Evolutionary conservation across 768 basidiomycete genomes (phyloP).

Genomic region (Lentinula guzmanii): DNA sequence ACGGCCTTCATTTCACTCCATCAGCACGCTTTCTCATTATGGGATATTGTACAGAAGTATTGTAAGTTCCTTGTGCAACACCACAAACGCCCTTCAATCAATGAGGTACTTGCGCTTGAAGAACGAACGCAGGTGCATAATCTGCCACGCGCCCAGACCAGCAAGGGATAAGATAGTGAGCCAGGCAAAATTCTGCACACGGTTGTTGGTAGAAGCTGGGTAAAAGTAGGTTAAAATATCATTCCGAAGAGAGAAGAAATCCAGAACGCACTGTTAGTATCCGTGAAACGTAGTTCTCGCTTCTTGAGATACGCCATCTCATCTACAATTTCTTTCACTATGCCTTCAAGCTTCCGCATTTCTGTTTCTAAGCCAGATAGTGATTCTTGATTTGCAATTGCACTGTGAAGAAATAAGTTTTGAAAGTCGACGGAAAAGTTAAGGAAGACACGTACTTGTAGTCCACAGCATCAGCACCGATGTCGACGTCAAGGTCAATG

Average conservation of each 20-base stretch:
- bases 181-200: constrained; percentile 92
- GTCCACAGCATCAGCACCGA: constrained; percentile 97
- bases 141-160: constrained; percentile 88
- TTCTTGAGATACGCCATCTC: constrained; percentile 88
- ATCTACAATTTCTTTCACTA: constrained; percentile 92
- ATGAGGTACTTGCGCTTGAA: constrained; percentile 96
- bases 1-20: neutral
- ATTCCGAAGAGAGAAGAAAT: neutral
- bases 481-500: constrained; percentile 93
- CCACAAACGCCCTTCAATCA: constrained; percentile 37
- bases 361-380: constrained; percentile 94
- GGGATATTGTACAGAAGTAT: neutral
- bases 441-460: constrained; percentile 73
- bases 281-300: constrained; percentile 83
- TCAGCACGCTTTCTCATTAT: neutral
- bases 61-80: neutral
- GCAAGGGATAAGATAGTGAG: constrained; percentile 78
- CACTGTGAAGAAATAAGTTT: constrained; percentile 39
- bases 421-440: neutral
- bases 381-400: constrained; percentile 98
- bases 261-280: constrained; percentile 72
- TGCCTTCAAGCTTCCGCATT: constrained; percentile 95
- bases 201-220: constrained; percentile 83
- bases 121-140: constrained; percentile 89
- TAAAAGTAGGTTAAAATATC: constrained; percentile 1